These are phyloP conservation scores for Aureobasidium sp. DNA, from an alignment of 2,329 filamentous ascomycete species.

Conservation along the genomic window DNA sequence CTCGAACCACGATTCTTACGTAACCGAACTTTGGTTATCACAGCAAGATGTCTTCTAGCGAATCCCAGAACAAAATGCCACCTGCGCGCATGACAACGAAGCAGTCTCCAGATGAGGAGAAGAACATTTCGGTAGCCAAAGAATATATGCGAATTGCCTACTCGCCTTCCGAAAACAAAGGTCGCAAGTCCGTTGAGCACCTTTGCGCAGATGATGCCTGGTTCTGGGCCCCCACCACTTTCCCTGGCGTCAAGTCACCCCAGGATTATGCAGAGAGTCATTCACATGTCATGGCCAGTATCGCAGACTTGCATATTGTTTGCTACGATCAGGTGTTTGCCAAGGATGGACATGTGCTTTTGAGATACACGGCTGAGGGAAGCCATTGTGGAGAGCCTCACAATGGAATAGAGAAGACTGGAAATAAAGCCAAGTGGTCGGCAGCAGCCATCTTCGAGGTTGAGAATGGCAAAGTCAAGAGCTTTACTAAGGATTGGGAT, in stretches of 20 bases:
- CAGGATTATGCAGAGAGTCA: conserved; percentile 35
- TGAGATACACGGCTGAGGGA: conserved; percentile 34
- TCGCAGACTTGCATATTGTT: conserved; percentile 32
- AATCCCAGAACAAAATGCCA: conserved; percentile 14
- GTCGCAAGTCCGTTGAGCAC: conserved; percentile 29
- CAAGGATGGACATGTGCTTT: conserved; percentile 30
- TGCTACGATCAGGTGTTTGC: conserved; percentile 32
- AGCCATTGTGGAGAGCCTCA: conserved; percentile 32
- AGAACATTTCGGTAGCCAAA: conserved; percentile 31
- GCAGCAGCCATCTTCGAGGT: conserved; percentile 36
- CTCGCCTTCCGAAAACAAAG: conserved; percentile 31
- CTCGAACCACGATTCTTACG: background rate
- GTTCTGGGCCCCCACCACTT: conserved; percentile 34
- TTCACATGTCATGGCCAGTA: conserved; percentile 30
- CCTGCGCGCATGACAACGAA: conserved; percentile 20
- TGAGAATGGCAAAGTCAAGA: conserved; percentile 30
- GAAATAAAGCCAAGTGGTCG: conserved; percentile 31
- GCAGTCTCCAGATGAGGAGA: conserved; percentile 21
- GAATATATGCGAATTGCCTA: conserved; percentile 35
- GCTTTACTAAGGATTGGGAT: conserved; percentile 35
- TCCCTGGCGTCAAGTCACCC: conserved; percentile 32
- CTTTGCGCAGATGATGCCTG: conserved; percentile 29
- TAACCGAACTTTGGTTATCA: background rate
- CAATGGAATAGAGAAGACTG: conserved; percentile 30
- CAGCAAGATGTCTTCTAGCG: conserved; percentile 11